These are phyloP conservation scores for Penicillium sp. DNA, from an alignment of 2,329 filamentous ascomycete species.

Conservation along the genomic window DNA sequence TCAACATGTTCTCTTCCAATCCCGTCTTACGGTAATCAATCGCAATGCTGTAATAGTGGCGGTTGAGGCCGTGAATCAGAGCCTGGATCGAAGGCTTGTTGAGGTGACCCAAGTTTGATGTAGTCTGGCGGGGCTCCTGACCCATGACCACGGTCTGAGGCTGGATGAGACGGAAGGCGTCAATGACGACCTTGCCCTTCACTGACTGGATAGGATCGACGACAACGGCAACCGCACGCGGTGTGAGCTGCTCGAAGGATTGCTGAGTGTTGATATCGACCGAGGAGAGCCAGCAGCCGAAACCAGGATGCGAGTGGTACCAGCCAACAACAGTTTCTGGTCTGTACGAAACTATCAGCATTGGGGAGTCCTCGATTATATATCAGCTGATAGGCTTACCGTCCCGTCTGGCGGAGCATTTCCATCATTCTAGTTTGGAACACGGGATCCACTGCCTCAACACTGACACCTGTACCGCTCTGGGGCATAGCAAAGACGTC, in stretches of 20 bases:
- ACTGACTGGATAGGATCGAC: constrained; percentile 99
- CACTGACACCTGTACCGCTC: constrained; percentile 95
- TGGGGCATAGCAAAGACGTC: constrained; percentile 99
- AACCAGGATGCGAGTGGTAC: constrained; percentile 99
- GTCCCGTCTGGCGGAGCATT: constrained; percentile 95
- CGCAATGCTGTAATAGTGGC: constrained; percentile 98
- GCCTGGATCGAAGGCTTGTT: constrained; percentile 99
- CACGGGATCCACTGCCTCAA: constrained; percentile 96
- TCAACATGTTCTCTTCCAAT: constrained; percentile 98
- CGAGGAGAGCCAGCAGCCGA: constrained; percentile 97
- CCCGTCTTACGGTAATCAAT: constrained; percentile 98
- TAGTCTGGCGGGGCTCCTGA: constrained; percentile 95
- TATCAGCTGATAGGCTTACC: constrained; percentile 55
- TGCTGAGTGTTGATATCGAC: constrained; percentile 99
- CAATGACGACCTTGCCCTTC: constrained; percentile 99
- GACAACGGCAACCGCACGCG: constrained; percentile 93
- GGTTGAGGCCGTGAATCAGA: constrained; percentile 94
- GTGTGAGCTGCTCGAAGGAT: constrained; percentile 98
- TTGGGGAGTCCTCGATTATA: neutral
- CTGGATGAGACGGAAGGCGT: constrained; percentile 97
- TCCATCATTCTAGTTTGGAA: constrained; percentile 99
- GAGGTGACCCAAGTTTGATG: constrained; percentile 93
- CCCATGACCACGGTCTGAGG: constrained; percentile 97
- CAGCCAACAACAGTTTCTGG: constrained; percentile 97
- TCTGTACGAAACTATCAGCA: constrained; percentile 48